Evolutionary conservation across 352 stramenopile genomes (phyloP).

Genomic region (Albugo laibachii): DNA sequence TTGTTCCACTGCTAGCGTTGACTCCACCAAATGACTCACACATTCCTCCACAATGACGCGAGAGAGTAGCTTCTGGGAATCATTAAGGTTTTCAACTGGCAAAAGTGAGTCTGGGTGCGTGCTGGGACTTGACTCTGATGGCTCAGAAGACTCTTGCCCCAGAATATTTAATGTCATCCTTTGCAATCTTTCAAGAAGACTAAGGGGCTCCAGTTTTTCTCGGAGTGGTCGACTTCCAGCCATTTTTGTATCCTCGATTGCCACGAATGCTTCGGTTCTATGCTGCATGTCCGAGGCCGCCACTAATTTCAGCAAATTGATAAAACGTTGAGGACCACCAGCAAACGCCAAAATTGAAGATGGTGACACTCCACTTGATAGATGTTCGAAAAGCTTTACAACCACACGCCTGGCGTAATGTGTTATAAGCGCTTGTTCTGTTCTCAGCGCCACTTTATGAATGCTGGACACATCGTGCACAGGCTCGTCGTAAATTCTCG

Average conservation of each 20-base stretch:
- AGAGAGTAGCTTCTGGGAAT: conserved; percentile 39
- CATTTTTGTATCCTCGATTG: neutral
- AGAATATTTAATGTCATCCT: conserved; percentile 30
- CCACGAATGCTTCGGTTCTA: too few species aligned
- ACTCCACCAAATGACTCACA: conserved; percentile 68
- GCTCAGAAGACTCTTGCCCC: conserved; percentile 22
- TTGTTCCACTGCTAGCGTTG: conserved; percentile 44
- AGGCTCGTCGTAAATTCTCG: conserved; percentile 60
- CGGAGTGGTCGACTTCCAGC: neutral
- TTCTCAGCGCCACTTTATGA: conserved; percentile 46
- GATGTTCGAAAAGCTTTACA: conserved; percentile 14
- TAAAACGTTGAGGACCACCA: conserved; percentile 49
- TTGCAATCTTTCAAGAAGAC: conserved; percentile 30
- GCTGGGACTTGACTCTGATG: conserved; percentile 10
- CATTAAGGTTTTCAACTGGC: conserved; percentile 9
- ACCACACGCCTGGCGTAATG: conserved; percentile 60
- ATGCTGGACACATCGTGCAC: conserved; percentile 48
- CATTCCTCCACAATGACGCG: conserved; percentile 70
- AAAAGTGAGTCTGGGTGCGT: too few species aligned
- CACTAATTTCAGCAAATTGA: conserved; percentile 65
- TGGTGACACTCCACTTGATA: neutral
- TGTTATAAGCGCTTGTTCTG: conserved; percentile 60
- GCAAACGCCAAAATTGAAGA: conserved; percentile 21
- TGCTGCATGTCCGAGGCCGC: conserved; percentile 32
- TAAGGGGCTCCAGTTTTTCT: conserved; percentile 11